Evolutionary conservation across 2,329 filamentous ascomycete species (phyloP), one percentile per base, ranked within the genome.

Genomic region (Diplodia corticola): DNA sequence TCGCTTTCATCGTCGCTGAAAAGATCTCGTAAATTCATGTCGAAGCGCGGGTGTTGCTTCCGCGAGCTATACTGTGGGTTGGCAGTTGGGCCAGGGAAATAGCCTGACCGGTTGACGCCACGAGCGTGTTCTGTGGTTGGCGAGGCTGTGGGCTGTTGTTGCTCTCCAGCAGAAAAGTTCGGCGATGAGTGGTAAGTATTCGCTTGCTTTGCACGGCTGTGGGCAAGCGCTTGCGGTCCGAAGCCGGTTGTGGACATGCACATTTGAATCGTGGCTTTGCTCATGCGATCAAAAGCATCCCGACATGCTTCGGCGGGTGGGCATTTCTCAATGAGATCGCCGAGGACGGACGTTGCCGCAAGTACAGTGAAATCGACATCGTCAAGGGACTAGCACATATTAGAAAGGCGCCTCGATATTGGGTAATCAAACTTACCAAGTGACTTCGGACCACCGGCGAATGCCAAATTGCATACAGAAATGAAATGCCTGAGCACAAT

Each of bases 361-460:
- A 97, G 83, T 9, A 98, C 91, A 0, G 94, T 98, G 73, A 97
- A 97, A 76, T 98, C 94, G n/a, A 98, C 93, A 76, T 98, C 94
- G 73, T 98, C 93, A 80, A 97, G 90, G 7, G 90, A 91, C 83
- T 85, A 68, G 57, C 10, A 12, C 5, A 49, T 61, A 30, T 61
- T 61, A 61, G 57, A 49, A 61, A 17, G 17, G 22, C n/a, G 26
- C 57, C 26, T 22, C 40, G 6, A 61, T 20, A 61, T 49, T 61
- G 24, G n/a, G 20, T 26, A 40, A 49, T 28, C 26, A 35, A 50
- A 82, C 90, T 81, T 86, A 94, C 91, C 78, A 98, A 81, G 66
- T 91, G 88, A 76, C 90, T 93, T 72, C 94, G 87, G 59, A 98
- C 94, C 64, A 92, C 86, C 5, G 92, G 88, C 12, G 94, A 97